phyloP scores from a whole-genome alignment of 306 rosid genomes.

The Sesbania bispinosa region DNA sequence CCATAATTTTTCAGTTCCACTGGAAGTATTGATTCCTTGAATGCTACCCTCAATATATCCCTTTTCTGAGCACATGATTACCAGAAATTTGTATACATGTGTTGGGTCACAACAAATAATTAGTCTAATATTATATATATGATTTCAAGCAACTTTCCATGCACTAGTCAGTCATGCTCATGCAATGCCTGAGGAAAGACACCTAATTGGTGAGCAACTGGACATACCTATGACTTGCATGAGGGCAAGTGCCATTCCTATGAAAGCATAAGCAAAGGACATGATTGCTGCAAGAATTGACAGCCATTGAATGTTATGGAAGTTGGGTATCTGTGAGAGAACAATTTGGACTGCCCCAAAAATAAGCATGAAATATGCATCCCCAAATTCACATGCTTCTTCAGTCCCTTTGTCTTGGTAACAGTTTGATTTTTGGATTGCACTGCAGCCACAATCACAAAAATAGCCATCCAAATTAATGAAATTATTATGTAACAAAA shows the following conservation, averaged over 20 bases:
- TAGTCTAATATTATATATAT: background rate
- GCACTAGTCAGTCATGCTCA: background rate
- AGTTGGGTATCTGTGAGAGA: conserved; percentile 76
- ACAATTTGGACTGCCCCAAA: conserved; percentile 57
- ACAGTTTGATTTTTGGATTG: conserved; percentile 44
- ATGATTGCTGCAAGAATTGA: conserved; percentile 72
- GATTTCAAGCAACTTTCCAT: background rate
- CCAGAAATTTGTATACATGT: background rate
- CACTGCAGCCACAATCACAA: conserved; percentile 37
- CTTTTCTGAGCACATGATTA: conserved; percentile 50
- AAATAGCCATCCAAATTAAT: background rate
- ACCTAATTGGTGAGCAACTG: background rate
- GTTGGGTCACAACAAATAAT: background rate
- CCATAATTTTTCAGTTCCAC: conserved; percentile 49
- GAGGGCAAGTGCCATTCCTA: conserved; percentile 58
- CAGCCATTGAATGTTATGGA: conserved; percentile 67
- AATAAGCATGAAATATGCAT: conserved; percentile 47
- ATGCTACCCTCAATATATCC: conserved; percentile 54
- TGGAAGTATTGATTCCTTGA: conserved; percentile 47
- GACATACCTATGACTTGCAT: conserved; percentile 36
- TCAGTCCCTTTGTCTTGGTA: conserved; percentile 31
- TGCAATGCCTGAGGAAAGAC: background rate
- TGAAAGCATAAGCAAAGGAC: conserved; percentile 70
- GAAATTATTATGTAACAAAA: background rate
- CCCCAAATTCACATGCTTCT: conserved; percentile 29